Evolutionary conservation across 1,139 yeast species (phyloP), one percentile per base, ranked within the genome.

Genomic region (Lizanozyma gosingica): DNA sequence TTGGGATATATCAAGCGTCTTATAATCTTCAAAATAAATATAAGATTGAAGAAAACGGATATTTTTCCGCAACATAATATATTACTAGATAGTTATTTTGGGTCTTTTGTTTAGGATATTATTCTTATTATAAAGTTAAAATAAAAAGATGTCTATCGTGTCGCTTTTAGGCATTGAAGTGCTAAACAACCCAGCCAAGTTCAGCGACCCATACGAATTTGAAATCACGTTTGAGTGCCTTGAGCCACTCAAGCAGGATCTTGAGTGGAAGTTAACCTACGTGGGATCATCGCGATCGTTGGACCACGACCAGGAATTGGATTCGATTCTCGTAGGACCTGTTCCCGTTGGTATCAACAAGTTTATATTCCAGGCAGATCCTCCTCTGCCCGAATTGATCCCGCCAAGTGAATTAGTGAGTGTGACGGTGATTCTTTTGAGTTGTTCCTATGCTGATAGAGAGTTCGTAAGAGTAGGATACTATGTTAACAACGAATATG

Each of bases 391-490:
- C 0, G 97, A 92, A 50, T 65, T 90, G 48, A 92, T 92, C 49
- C 98, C 99, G 1, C 95, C 96, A 4, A 82, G 88, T 48, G 98
- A 92, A 57, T 73, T 94, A 48, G 97, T 92, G 16, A 80, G 94
- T 51, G 97, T 92, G 38, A 92, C 98, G 0, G 98, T 92, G 29
- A 88, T 92, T 43, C 66, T 92, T 43, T 71, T 92, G 47, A 85
- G 96, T 45, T 92, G 98, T 60, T 83, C 96, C 0, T 92, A 92
- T 57, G 86, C 87, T 40, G 96, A 85, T 45, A 72, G 94, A 51
- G 98, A 92, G 60, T 92, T 92, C 66, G 98, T 92, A 3, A 71
- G 97, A 46, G 98, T 92, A 14, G 98, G 98, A 0, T 92, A 92
- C 63, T 92, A 92, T 56, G 98, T 92, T 43, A 92, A 92, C 63